Percentiles rank a stretch among this genome's conserved stretches.
Evolutionary conservation across 2,329 filamentous ascomycete genomes (phyloP).

Genomic region (Claviceps capensis): DNA sequence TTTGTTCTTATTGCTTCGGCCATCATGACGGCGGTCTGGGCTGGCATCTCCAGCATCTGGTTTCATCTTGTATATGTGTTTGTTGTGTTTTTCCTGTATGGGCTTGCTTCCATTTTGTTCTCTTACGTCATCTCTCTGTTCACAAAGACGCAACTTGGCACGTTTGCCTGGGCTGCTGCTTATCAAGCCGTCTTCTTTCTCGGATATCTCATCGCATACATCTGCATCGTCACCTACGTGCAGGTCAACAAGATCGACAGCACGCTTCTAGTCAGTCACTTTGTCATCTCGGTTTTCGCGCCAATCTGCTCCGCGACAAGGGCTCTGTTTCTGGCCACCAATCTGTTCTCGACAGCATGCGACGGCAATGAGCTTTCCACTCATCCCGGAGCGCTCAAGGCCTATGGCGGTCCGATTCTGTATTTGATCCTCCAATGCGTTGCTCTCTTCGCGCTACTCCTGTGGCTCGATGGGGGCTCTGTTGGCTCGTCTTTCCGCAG

Average conservation of each 20-base stretch:
- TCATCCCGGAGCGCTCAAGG: constrained; percentile 55
- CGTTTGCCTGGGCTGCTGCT: constrained; percentile 72
- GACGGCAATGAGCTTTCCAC: constrained; percentile 45
- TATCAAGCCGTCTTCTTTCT: constrained; percentile 61
- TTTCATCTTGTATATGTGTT: constrained; percentile 74
- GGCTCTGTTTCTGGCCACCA: constrained; percentile 63
- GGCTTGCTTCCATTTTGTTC: constrained; percentile 60
- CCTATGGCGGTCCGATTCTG: constrained; percentile 73
- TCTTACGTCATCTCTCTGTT: constrained; percentile 75
- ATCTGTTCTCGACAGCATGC: constrained; percentile 73
- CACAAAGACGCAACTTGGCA: constrained; percentile 62
- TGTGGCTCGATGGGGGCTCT: constrained; percentile 71
- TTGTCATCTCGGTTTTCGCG: constrained; percentile 57
- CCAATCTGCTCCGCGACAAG: constrained; percentile 66
- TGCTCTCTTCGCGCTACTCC: constrained; percentile 54
- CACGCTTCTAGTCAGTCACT: constrained; percentile 57
- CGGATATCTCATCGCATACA: constrained; percentile 57
- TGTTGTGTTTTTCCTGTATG: constrained; percentile 67
- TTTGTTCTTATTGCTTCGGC: constrained; percentile 55
- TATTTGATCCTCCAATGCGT: constrained; percentile 67
- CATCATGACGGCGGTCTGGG: constrained; percentile 56
- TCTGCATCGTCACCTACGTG: constrained; percentile 61
- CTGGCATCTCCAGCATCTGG: constrained; percentile 50
- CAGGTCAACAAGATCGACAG: constrained; percentile 55
- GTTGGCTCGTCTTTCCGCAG: constrained; percentile 38